These are phyloP conservation scores for Salix brachista DNA, from an alignment of 345 rosid genomes.

Conservation along the genomic window DNA sequence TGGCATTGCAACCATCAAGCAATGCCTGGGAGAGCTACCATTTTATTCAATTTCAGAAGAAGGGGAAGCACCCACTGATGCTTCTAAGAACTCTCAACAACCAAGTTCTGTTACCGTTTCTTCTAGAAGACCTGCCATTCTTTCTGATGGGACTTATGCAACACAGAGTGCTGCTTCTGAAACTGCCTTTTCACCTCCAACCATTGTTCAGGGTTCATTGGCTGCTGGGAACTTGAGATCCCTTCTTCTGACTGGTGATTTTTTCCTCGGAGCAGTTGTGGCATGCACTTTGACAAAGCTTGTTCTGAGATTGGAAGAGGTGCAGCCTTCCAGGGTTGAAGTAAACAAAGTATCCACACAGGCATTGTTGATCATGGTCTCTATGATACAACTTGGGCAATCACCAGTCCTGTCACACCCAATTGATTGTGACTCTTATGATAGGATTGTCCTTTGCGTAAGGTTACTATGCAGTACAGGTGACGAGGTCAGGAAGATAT, in stretches of 20 bases:
- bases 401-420: constrained; percentile 86
- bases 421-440: constrained; percentile 87
- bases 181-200: constrained; percentile 77
- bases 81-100: constrained; percentile 55
- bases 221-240: constrained; percentile 81
- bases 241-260: constrained; percentile 86
- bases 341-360: constrained; percentile 61
- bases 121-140: constrained; percentile 78
- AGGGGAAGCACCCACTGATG: constrained; percentile 50
- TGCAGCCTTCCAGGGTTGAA: constrained; percentile 72
- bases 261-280: constrained; percentile 98
- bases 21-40: constrained; percentile 85
- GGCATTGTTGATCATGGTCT: constrained; percentile 80
- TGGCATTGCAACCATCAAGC: constrained; percentile 74
- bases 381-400: constrained; percentile 91
- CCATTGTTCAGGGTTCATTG: constrained; percentile 67
- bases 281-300: constrained; percentile 90
- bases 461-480: constrained; percentile 79
- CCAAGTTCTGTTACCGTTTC: constrained; percentile 55
- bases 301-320: constrained; percentile 88
- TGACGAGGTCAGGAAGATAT: constrained; percentile 71
- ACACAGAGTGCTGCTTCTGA: constrained; percentile 93
- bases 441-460: constrained; percentile 75
- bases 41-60: constrained; percentile 69
- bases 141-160: constrained; percentile 88